Percentiles rank a stretch among this genome's conserved stretches.
These are phyloP conservation scores for Fraxinus americana DNA, from an alignment of 257 asterid species.

Conservation along the genomic window DNA sequence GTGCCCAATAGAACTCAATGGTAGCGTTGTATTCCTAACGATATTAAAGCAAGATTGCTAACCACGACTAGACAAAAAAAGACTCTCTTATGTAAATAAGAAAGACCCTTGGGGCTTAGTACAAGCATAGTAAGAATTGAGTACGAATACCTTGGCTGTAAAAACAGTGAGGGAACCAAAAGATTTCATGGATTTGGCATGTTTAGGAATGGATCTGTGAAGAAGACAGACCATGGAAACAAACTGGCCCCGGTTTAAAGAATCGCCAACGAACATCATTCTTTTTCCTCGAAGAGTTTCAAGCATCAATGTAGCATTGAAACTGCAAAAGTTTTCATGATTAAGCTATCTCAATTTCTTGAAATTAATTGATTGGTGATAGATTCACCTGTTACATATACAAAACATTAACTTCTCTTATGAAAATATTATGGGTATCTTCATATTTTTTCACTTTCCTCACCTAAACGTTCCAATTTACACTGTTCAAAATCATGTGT, in stretches of 20 bases:
- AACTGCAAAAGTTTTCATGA: constrained; percentile 20
- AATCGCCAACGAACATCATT: constrained; percentile 53
- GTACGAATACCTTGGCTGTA: constrained; percentile 63
- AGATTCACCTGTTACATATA: too few species aligned
- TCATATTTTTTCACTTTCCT: too few species aligned
- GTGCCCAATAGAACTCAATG: constrained; percentile 78
- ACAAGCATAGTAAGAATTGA: neutral
- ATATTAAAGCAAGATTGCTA: neutral
- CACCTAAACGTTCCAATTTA: too few species aligned
- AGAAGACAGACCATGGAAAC: constrained; percentile 52
- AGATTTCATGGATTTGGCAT: constrained; percentile 47
- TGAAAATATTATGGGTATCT: too few species aligned
- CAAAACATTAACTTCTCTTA: too few species aligned
- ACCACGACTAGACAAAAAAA: neutral
- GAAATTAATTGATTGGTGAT: too few species aligned
- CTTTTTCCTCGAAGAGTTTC: constrained; percentile 33
- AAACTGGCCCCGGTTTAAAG: constrained; percentile 48
- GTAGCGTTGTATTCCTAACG: constrained; percentile 68
- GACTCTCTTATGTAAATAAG: neutral
- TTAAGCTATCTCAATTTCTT: too few species aligned
- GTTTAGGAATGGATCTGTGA: constrained; percentile 34
- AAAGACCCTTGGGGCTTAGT: neutral
- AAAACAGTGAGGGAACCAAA: constrained; percentile 47
- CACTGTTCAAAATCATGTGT: too few species aligned
- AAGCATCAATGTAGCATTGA: neutral